phyloP scores from a whole-genome alignment of 257 asterid genomes.

The Ilex aquifolium region DNA sequence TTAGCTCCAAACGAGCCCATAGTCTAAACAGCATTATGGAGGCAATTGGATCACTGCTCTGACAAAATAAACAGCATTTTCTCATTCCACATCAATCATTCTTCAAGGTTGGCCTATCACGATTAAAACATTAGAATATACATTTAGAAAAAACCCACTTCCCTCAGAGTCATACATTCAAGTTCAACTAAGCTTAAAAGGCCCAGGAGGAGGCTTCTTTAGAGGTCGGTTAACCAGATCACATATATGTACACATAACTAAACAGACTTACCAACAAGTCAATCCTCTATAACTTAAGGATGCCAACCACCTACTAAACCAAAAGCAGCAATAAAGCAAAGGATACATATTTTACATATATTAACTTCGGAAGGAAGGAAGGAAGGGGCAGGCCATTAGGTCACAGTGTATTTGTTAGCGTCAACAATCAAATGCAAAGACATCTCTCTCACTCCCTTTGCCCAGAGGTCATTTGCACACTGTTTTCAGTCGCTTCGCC shows the following conservation, averaged over 20 bases:
- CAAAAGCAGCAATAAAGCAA: conserved; percentile 2
- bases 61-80: too few species aligned
- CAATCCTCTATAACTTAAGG: conserved; percentile 7
- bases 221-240: conserved; percentile 18
- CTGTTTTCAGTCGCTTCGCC: conserved; percentile 75
- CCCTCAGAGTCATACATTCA: conserved; percentile 20
- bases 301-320: conserved; percentile 1
- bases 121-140: conserved; percentile 14
- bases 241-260: conserved; percentile 38
- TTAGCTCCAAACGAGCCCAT: too few species aligned
- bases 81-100: too few species aligned
- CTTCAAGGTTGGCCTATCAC: too few species aligned
- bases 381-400: not conserved
- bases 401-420: not conserved
- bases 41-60: too few species aligned
- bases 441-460: too few species aligned
- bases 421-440: too few species aligned
- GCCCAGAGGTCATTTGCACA: conserved; percentile 25
- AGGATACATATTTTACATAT: conserved; percentile 20
- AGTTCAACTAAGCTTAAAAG: conserved; percentile 8
- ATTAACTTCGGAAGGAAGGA: not conserved
- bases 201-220: conserved; percentile 16
- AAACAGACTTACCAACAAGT: conserved; percentile 9
- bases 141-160: conserved; percentile 18
- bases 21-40: too few species aligned